phyloP scores from a whole-genome alignment of 2,329 filamentous ascomycete species.

The Pseudogymnoascus sp. region DNA sequence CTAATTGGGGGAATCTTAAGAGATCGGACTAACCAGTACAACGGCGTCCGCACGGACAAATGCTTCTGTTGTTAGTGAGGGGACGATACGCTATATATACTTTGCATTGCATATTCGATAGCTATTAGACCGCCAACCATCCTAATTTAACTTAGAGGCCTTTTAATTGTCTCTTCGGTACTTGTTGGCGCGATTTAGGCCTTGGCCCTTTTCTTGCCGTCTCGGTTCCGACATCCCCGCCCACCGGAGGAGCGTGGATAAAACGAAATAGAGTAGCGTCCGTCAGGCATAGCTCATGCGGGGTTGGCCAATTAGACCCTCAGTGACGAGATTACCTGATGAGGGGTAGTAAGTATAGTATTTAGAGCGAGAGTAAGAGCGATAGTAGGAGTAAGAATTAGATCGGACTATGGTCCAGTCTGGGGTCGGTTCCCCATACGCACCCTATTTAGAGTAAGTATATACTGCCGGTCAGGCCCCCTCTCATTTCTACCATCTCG shows the following conservation, averaged over 20 bases:
- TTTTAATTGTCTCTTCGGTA: not conserved
- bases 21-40: not conserved
- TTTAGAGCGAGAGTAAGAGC: not conserved
- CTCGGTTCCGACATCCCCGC: not conserved
- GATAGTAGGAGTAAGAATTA: too few species aligned
- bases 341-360: not conserved
- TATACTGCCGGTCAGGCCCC: not conserved
- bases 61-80: not conserved
- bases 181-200: not conserved
- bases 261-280: not conserved
- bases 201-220: not conserved
- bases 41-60: not conserved
- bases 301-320: not conserved
- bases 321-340: not conserved
- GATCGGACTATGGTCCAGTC: too few species aligned
- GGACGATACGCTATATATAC: not conserved
- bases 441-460: not conserved
- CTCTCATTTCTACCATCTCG: not conserved
- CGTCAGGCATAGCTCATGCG: not conserved
- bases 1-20: not conserved
- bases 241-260: not conserved
- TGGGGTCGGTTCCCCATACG: too few species aligned
- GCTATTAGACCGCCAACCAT: not conserved
- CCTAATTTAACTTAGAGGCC: not conserved
- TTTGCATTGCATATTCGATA: not conserved